Base-by-base conservation (phyloP, 2,329 filamentous ascomycete genomes). In the Davidsoniella virescens region DNA sequence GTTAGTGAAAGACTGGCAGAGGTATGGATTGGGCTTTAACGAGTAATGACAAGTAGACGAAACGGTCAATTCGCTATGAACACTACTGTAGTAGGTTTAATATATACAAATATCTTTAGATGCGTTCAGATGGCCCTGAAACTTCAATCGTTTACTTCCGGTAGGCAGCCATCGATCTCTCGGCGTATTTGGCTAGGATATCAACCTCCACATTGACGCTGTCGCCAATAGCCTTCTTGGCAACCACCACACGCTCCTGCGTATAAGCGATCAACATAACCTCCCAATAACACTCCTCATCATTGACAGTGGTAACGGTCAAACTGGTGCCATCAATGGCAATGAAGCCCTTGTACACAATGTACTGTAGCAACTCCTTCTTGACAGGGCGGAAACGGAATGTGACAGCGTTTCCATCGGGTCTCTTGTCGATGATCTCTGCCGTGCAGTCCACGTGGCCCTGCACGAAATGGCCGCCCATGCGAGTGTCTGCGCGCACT, bases 261-360 rank as follows among this genome's bases (percentile, higher is more conserved):
- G 92, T 95, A 65, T 98, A 98, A 7, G 84, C 77, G 63, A 98
- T 95, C 54, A 98, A 71, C 92, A 98, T 98, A 46, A 98, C 83
- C 73, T 96, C 92, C 76, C 82, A 95, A 64, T 87, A 93, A 40
- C 82, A 80, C 56, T 78, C 75, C 3, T 62, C 73, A 64, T 95
- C 90, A 59, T 90, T 69, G 26, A 96, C 90, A 57, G 76, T 74
- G 2, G 90, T 96, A 2, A 98, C 76, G 0, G 92, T 98, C 70
- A 98, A 69, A 62, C 88, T 95, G 20, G 92, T 90, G 4, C 92
- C 92, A 62, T 98, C 92, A 47, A 98, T 76, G 42, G 88, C 87
- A 50, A 98, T 80, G 65, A 87, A 98, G 46, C 92, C 92, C 72
- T 98, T 98, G 70, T 93, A 87, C 16, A 98, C 87, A 52, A 98